These are phyloP conservation scores for Rutstroemia sydowiana DNA, from an alignment of 2,329 filamentous ascomycete genomes.

Conservation along the genomic window DNA sequence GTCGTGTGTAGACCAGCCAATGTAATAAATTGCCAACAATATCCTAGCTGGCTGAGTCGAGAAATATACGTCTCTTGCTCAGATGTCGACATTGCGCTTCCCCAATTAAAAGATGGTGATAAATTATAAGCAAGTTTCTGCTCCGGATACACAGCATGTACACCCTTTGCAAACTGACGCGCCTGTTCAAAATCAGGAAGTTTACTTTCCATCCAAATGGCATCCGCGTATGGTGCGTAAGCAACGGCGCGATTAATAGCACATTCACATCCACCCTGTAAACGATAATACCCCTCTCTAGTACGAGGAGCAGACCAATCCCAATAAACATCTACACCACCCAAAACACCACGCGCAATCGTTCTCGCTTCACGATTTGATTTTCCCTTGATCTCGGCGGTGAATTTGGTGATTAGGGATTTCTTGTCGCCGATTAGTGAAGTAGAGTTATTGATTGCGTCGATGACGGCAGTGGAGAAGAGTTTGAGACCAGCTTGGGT, in stretches of 20 bases:
- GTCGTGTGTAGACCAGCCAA: constrained; percentile 93
- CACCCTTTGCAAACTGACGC: constrained; percentile 84
- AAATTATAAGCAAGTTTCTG: constrained; percentile 98
- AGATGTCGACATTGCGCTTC: constrained; percentile 81
- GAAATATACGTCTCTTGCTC: constrained; percentile 98
- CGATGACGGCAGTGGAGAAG: constrained; percentile 83
- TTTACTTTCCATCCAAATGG: constrained; percentile 99
- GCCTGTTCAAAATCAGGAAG: constrained; percentile 87
- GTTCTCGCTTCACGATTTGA: constrained; percentile 74
- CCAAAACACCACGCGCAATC: constrained; percentile 69
- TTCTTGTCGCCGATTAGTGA: constrained; percentile 61
- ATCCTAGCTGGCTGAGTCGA: constrained; percentile 77
- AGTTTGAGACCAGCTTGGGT: constrained; percentile 72
- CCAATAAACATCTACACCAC: constrained; percentile 77
- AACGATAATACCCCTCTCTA: constrained; percentile 89
- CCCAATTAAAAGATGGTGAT: constrained; percentile 99
- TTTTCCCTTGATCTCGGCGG: constrained; percentile 67
- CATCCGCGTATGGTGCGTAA: constrained; percentile 87
- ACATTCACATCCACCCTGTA: constrained; percentile 85
- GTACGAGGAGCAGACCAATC: constrained; percentile 94
- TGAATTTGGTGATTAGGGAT: constrained; percentile 57
- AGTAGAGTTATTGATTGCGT: constrained; percentile 65
- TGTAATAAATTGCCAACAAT: constrained; percentile 99
- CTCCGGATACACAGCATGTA: constrained; percentile 91
- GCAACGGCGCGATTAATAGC: constrained; percentile 85